Conservation (phyloP, 2,329 filamentous ascomycete genomes). For the Chalaropsis ovoidea region DNA sequence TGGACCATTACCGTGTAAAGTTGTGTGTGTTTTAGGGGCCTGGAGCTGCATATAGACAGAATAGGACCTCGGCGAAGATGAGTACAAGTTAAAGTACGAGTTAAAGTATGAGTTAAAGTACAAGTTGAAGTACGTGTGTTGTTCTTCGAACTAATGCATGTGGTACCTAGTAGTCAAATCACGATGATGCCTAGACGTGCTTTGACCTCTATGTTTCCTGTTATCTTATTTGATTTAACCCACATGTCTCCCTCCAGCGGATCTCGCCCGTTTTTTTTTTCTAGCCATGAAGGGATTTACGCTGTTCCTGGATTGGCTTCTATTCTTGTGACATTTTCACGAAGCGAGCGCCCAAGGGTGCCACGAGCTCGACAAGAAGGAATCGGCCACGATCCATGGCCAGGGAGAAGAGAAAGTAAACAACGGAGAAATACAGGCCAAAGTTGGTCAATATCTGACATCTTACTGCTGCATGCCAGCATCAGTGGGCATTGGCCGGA, state of each 20-base stretch:
- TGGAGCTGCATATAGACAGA: neutral
- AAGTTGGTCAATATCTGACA: neutral
- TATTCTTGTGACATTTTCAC: neutral
- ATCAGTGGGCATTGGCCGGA: no score
- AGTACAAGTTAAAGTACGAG: neutral
- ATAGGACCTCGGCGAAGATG: neutral
- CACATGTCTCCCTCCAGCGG: no score
- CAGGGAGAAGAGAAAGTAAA: neutral
- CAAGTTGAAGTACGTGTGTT: neutral
- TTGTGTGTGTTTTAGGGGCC: neutral
- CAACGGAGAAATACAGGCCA: neutral
- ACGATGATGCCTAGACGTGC: no score
- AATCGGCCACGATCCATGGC: neutral
- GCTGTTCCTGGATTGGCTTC: neutral
- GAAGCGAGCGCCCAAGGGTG: neutral
- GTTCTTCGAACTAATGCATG: no score
- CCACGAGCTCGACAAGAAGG: conserved; percentile 1
- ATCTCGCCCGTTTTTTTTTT: no score
- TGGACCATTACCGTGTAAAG: conserved; percentile 38
- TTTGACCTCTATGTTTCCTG: no score
- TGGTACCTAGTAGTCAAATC: no score
- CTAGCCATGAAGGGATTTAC: no score
- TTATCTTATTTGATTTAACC: no score
- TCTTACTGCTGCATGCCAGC: no score
- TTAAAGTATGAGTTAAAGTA: neutral